Base-by-base conservation (phyloP, 345 rosid species). In the Brassica napus region DNA sequence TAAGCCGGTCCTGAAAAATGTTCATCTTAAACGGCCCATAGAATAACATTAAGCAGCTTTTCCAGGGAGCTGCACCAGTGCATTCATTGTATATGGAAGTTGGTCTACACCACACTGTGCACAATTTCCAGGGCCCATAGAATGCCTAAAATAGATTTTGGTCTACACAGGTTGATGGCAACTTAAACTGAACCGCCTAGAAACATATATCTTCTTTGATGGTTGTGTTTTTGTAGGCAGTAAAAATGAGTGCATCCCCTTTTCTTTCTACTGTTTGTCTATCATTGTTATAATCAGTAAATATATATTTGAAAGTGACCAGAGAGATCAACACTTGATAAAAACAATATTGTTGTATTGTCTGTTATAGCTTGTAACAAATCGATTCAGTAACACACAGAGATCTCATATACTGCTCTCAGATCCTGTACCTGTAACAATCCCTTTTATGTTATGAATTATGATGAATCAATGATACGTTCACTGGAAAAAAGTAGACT, bases 101-200 rank as follows among this genome's bases (percentile, higher is more conserved):
- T 10, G 14, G 3, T 8, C 52, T 11, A 44, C 2, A 9, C 52
- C 9, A 44, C 4, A 47, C 49, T 0, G 6, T 10, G 23, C 44
- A 60, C 42, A 35, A 35, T 35, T 35, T 35, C 42, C 42, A 35
- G 42, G 42, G 26, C 58, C n/a, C 32, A 10, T 49, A 32, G 44
- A 61, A 21, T 21, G 54, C 42, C 42, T 2, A 35, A 35, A 55
- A 10, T 49, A 32, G 47, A 61, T 34, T 79, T 82, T 58, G 65
- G 68, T 65, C 49, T 82, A 78, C 85, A 93, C 98, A 92, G 82
- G 84, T 82, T 16, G 91, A 92, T 44, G 89, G 90, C 67, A 82
- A 79, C 85, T 86, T 83, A 42, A 86, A 91, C 73, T 77, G 92
- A 77, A 71, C 90, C 58, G 28, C 84, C 24, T 87, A 82, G 83